Conservation (phyloP, 73 alveolate genomes). For the Tetrahymena elliotti region DNA sequence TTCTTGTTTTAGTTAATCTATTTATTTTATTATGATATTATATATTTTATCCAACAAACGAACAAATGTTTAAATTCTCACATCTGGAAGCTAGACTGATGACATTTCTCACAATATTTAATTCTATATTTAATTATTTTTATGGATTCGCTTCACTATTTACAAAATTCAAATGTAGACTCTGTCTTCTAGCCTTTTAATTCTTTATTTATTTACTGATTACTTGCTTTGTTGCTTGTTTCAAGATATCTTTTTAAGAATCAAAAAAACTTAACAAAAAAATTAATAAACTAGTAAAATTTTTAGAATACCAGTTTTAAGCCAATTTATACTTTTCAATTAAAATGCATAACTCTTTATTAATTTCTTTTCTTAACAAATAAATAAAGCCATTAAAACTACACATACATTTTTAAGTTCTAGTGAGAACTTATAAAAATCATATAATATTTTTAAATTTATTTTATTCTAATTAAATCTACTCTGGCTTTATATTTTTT, state of each 20-base stretch:
- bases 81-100: neutral
- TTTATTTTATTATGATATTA: neutral
- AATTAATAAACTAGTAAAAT: neutral
- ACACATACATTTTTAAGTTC: neutral
- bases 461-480: neutral
- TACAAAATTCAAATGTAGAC: neutral
- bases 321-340: neutral
- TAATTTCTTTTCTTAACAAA: neutral
- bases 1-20: neutral
- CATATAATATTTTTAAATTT: too few relatives aligned
- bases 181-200: neutral
- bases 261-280: neutral
- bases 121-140: neutral
- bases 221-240: neutral
- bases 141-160: neutral
- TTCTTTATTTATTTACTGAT: neutral
- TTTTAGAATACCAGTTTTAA: neutral
- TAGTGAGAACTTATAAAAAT: neutral
- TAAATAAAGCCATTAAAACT: neutral
- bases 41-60: neutral
- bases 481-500: neutral
- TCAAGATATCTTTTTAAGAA: neutral
- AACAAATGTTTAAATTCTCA: neutral
- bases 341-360: neutral
- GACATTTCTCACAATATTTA: neutral